These are phyloP conservation scores for Thelonectria rubi DNA, from an alignment of 2,329 filamentous ascomycete genomes.

Conservation along the genomic window DNA sequence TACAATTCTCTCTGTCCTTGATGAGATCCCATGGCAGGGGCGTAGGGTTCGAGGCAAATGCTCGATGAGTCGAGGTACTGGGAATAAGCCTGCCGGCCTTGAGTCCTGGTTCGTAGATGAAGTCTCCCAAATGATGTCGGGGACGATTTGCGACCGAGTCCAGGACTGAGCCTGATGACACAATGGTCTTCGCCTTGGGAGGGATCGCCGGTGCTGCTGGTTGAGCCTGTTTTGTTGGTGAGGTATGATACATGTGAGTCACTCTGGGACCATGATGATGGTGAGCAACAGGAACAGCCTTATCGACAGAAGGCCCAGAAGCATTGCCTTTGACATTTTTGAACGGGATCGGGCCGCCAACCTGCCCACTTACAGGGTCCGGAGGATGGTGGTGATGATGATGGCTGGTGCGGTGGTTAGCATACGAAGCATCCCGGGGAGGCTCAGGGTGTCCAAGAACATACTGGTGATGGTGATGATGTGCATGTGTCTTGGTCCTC, in stretches of 20 bases:
- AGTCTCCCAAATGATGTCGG: constrained; percentile 83
- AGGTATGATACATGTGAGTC: constrained; percentile 34
- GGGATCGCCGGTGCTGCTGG: constrained; percentile 49
- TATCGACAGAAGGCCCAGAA: constrained; percentile 56
- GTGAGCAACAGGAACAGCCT: constrained; percentile 51
- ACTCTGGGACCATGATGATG: constrained; percentile 59
- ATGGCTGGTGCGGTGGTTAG: constrained; percentile 49
- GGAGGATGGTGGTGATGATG: constrained; percentile 66
- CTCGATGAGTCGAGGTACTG: constrained; percentile 50
- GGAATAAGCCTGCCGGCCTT: constrained; percentile 59
- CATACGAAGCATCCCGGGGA: constrained; percentile 5
- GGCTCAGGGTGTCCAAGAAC: constrained; percentile 42
- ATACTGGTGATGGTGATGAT: constrained; percentile 76
- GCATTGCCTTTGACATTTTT: constrained; percentile 60
- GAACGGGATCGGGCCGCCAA: constrained; percentile 54
- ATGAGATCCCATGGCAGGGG: constrained; percentile 79
- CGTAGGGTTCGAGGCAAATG: constrained; percentile 67
- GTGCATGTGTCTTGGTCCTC: constrained; percentile 71
- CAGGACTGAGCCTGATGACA: constrained; percentile 76
- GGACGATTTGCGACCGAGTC: constrained; percentile 75
- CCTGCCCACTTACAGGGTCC: constrained; percentile 57
- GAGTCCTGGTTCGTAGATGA: constrained; percentile 79
- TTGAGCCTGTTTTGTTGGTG: constrained; percentile 34
- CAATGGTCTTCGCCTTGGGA: constrained; percentile 70
- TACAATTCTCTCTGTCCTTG: constrained; percentile 84